Evolutionary conservation across 371 early-diverging fungal species (phyloP).

Genomic region (Haplosporangium sp.): DNA sequence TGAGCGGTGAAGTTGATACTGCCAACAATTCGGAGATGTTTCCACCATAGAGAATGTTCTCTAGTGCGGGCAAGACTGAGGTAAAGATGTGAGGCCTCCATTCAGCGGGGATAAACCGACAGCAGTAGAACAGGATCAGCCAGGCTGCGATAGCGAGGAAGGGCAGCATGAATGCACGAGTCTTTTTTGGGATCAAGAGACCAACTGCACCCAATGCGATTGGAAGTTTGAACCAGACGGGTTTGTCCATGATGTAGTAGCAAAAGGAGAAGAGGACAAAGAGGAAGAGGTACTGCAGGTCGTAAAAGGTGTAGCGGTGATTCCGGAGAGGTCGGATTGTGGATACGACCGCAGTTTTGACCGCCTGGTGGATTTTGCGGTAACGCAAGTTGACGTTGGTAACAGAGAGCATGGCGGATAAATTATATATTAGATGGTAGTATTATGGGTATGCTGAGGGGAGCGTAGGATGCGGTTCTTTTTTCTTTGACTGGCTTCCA

Average conservation of each 20-base stretch:
- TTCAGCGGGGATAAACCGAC: slow-evolving; percentile 70
- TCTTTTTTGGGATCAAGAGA: slow-evolving; percentile 49
- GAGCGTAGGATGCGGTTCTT: background rate
- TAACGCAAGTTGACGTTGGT: slow-evolving; percentile 36
- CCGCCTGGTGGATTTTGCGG: slow-evolving; percentile 25
- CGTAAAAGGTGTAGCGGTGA: slow-evolving; percentile 54
- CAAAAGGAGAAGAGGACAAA: slow-evolving; percentile 48
- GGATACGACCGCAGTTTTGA: slow-evolving; percentile 30
- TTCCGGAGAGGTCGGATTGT: slow-evolving; percentile 37
- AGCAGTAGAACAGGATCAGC: slow-evolving; percentile 71
- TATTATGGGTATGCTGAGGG: background rate
- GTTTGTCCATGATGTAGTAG: slow-evolving; percentile 54
- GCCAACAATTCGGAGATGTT: slow-evolving; percentile 75
- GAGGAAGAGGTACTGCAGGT: slow-evolving; percentile 56
- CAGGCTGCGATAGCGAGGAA: slow-evolving; percentile 72
- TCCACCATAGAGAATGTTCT: slow-evolving; percentile 75
- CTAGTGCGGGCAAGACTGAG: slow-evolving; percentile 74
- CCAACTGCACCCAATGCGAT: slow-evolving; percentile 42
- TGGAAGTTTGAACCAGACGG: slow-evolving; percentile 48
- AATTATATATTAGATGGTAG: slow-evolving; percentile 3
- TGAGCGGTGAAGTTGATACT: slow-evolving; percentile 59
- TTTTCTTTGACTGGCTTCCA: background rate
- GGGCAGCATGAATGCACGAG: slow-evolving; percentile 62
- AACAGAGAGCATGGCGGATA: slow-evolving; percentile 24
- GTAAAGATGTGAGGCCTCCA: slow-evolving; percentile 75